phyloP scores from a whole-genome alignment of 1,139 yeast species.

The Hansenula sp. region DNA sequence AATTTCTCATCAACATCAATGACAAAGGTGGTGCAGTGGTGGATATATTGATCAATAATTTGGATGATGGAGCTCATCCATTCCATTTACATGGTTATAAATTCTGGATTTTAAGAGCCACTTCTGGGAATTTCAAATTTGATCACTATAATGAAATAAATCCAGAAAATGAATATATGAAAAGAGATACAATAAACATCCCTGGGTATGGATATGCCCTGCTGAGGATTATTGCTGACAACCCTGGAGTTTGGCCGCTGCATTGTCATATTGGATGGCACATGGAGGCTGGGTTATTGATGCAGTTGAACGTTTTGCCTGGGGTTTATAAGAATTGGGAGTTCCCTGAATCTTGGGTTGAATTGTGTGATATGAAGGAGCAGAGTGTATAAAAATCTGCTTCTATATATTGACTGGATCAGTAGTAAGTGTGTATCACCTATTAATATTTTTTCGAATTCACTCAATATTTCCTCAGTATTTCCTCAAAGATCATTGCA shows the following conservation, averaged over 20 bases:
- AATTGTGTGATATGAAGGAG: constrained; percentile 9
- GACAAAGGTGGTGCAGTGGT: constrained; percentile 50
- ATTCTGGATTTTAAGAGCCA: constrained; percentile 65
- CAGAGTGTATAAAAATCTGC: not conserved
- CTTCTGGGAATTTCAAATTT: constrained; percentile 40
- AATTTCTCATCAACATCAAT: constrained; percentile 43
- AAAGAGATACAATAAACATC: constrained; percentile 61
- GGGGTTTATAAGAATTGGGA: constrained; percentile 21
- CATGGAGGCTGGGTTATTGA: constrained; percentile 24
- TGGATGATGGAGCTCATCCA: constrained; percentile 82
- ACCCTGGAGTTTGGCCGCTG: constrained; percentile 72
- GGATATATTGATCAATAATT: constrained; percentile 66
- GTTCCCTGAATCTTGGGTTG: constrained; percentile 12
- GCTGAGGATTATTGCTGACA: constrained; percentile 51
- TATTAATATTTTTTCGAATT: too few species aligned
- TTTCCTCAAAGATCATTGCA: too few species aligned
- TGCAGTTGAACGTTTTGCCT: constrained; percentile 21
- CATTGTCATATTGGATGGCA: constrained; percentile 82
- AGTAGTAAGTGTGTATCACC: too few species aligned
- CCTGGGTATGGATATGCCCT: constrained; percentile 55
- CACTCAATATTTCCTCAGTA: too few species aligned
- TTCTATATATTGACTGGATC: too few species aligned
- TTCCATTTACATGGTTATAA: constrained; percentile 84
- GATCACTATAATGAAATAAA: constrained; percentile 38
- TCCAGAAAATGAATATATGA: constrained; percentile 38